Percentiles rank a stretch among this genome's conserved stretches.
Conservation (phyloP, 257 asterid genomes). For the Misopates orontium region DNA sequence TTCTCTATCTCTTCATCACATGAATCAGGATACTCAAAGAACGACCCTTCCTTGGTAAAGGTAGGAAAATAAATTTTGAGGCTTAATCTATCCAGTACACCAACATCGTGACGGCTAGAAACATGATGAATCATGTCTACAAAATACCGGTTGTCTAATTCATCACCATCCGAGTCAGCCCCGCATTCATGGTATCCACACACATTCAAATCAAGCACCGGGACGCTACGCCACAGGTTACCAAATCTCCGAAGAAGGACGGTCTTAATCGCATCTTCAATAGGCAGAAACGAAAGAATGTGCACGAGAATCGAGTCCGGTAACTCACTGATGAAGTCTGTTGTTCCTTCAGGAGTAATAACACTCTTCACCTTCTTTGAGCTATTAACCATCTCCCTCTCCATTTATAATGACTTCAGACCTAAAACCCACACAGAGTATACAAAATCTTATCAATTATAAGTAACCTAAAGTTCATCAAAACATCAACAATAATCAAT, state of each 20-base stretch:
- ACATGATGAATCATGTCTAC: slow-evolving; percentile 28
- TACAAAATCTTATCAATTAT: no score
- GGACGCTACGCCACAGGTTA: slow-evolving; percentile 31
- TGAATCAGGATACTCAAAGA: background rate
- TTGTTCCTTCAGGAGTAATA: slow-evolving; percentile 9
- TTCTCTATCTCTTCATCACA: slow-evolving; percentile 1
- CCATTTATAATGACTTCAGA: no score
- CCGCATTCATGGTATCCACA: slow-evolving; percentile 12
- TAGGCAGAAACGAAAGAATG: slow-evolving; percentile 35
- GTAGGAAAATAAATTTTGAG: slow-evolving; percentile 17
- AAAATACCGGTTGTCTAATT: slow-evolving; percentile 14
- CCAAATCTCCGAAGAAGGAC: slow-evolving; percentile 32
- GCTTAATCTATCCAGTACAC: slow-evolving; percentile 25
- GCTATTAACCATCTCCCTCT: background rate
- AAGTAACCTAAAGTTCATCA: background rate
- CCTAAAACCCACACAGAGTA: background rate
- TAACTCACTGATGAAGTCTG: slow-evolving; percentile 31
- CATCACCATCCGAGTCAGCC: background rate
- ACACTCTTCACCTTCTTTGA: background rate
- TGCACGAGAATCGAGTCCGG: slow-evolving; percentile 35
- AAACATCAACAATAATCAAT: background rate
- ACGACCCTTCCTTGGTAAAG: background rate
- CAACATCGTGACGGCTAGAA: slow-evolving; percentile 15
- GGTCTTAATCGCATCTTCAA: slow-evolving; percentile 28
- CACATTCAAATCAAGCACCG: slow-evolving; percentile 30